Conservation (phyloP, 805 yeast species). For the Wickerhamomyces chambardii region DNA sequence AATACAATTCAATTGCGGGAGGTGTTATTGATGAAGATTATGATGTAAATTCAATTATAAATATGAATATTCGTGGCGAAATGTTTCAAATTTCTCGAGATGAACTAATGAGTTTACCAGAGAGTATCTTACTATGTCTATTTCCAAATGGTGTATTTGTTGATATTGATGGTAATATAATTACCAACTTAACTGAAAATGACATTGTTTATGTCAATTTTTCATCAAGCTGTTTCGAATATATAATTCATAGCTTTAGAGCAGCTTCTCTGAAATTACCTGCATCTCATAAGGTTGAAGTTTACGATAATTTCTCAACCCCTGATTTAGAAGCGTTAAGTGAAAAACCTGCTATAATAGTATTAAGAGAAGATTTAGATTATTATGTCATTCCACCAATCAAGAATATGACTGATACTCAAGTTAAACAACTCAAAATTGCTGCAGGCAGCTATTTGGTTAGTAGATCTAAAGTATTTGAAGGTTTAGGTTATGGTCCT, state of each 20-base stretch:
- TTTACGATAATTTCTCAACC: slow-evolving; percentile 23
- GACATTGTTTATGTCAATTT: slow-evolving; percentile 80
- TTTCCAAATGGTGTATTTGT: slow-evolving; percentile 88
- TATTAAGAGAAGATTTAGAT: slow-evolving; percentile 88
- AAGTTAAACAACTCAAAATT: slow-evolving; percentile 60
- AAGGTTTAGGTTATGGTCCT: slow-evolving; percentile 62
- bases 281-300: slow-evolving; percentile 26
- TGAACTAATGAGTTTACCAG: slow-evolving; percentile 88
- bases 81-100: slow-evolving; percentile 75
- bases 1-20: slow-evolving; percentile 2
- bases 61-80: slow-evolving; percentile 68
- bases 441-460: slow-evolving; percentile 65
- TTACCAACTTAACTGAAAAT: slow-evolving; percentile 69
- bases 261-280: slow-evolving; percentile 56
- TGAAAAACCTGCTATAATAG: slow-evolving; percentile 84
- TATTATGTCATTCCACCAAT: slow-evolving; percentile 82
- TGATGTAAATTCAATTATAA: slow-evolving; percentile 54
- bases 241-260: slow-evolving; percentile 66
- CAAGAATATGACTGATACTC: slow-evolving; percentile 42
- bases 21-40: slow-evolving; percentile 17
- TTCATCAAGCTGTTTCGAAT: slow-evolving; percentile 79
- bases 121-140: slow-evolving; percentile 74
- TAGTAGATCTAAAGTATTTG: slow-evolving; percentile 53
- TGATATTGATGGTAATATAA: slow-evolving; percentile 68
- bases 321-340: slow-evolving; percentile 60